Base-by-base conservation (phyloP, 805 yeast species). In the Saccharomyces kudriavzevii region DNA sequence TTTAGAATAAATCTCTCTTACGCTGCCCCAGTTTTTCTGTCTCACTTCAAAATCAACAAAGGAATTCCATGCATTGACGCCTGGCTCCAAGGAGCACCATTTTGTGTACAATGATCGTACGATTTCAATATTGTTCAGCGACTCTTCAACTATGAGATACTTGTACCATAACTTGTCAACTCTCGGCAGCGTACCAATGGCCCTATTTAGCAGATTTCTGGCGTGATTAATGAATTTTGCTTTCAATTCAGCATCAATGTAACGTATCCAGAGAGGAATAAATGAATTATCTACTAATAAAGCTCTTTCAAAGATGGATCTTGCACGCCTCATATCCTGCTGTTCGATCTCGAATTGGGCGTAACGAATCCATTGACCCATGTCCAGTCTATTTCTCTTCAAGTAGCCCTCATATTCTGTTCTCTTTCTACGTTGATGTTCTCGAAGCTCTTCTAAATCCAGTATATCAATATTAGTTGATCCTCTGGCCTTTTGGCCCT, bases 341-440 rank as follows among this genome's bases (percentile, higher is more conserved):
- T 88, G 92, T 4, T 85, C 86, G 3, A 84, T 67, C 69, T 92
- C 99, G 80, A 90, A 89, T 54, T 79, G 80, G 0, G 97, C 98
- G 68, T 92, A 94, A 53, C 97, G 75, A 66, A 89, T 77, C 97
- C 98, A 94, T 66, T 90, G 96, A 1, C 89, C 85, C 62, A 80
- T 76, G 63, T 89, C 90, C 35, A 85, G 78, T 55, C 96, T 73
- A 66, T 92, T 92, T 59, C 94, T 78, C 60, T 94, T 81, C 51
- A 94, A 71, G n/a, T 91, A 95, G 59, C 84, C 84, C 70, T 94
- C 98, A 66, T 76, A 92, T 59, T 88, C 96, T 31, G 79, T 77
- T 56, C 99, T 74, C 60, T 87, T 89, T 26, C 90, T 74, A 26
- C 85, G 77, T 66, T 89, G 97, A 54, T 72, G 77, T 58, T 89